These are phyloP conservation scores for Gloeopeniophorella convolvens DNA, from an alignment of 768 basidiomycete species.

Conservation along the genomic window DNA sequence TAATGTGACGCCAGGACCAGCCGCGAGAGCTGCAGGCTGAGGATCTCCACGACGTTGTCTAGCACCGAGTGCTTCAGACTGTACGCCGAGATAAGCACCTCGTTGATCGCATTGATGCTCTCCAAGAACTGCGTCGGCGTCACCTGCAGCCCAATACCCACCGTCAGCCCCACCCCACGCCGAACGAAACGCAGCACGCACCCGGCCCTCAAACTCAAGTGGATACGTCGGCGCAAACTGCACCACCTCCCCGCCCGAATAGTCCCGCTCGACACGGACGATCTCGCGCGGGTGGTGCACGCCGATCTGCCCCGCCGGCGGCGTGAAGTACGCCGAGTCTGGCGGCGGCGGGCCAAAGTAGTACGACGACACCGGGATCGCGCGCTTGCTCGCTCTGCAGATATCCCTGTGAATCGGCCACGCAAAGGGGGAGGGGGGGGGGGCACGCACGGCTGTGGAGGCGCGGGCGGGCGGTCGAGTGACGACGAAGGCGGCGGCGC, in stretches of 20 bases:
- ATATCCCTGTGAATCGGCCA: neutral
- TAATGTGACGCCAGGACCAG: conserved; percentile 71
- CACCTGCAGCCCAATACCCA: conserved; percentile 43
- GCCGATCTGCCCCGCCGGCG: conserved; percentile 80
- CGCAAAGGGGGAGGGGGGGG: neutral
- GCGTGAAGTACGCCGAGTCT: conserved; percentile 75
- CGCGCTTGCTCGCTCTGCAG: conserved; percentile 27
- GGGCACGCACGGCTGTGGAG: conserved; percentile 17
- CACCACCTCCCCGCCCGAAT: conserved; percentile 79
- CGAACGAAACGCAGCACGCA: conserved; percentile 34
- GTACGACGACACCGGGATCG: conserved; percentile 75
- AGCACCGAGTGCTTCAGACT: conserved; percentile 63
- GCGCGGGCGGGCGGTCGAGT: neutral
- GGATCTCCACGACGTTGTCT: conserved; percentile 73
- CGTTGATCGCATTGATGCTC: conserved; percentile 88
- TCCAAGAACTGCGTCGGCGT: conserved; percentile 86
- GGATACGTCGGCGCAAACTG: conserved; percentile 90
- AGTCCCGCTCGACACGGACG: conserved; percentile 88
- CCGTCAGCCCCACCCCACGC: neutral
- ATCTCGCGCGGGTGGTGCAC: conserved; percentile 89
- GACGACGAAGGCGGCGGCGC: conserved; percentile 37
- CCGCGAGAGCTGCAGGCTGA: conserved; percentile 75
- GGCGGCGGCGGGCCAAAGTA: conserved; percentile 75
- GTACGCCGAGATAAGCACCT: conserved; percentile 79
- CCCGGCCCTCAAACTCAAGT: conserved; percentile 88